A percentile compares a stretch with the other conserved stretches of the same genome.
Conservation (phyloP, 1,139 yeast genomes). For the Eremothecium cymbalariae region DNA sequence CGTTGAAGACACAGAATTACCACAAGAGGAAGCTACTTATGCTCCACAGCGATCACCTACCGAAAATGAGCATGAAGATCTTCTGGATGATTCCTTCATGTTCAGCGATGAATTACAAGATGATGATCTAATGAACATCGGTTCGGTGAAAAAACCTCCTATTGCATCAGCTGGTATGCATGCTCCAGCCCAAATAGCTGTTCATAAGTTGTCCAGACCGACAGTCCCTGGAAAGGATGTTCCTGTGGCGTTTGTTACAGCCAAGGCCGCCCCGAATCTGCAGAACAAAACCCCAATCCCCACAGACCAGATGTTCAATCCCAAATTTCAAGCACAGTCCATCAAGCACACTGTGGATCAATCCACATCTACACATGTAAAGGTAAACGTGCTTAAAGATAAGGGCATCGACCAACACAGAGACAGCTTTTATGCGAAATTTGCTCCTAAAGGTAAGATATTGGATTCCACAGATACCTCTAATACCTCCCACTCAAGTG, state of each 20-base stretch:
- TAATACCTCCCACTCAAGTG: background rate
- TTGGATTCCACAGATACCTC: constrained; percentile 10
- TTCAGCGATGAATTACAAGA: constrained; percentile 53
- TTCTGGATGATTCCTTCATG: constrained; percentile 56
- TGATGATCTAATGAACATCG: constrained; percentile 25
- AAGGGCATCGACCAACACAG: constrained; percentile 21
- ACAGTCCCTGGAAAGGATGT: constrained; percentile 2
- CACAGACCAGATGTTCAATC: constrained; percentile 26
- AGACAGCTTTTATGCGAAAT: constrained; percentile 23
- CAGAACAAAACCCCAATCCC: constrained; percentile 23
- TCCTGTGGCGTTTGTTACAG: constrained; percentile 28
- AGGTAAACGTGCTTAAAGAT: constrained; percentile 22
- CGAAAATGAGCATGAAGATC: constrained; percentile 32
- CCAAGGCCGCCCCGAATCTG: constrained; percentile 27
- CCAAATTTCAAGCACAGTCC: constrained; percentile 30
- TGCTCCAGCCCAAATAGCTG: background rate
- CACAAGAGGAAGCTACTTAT: constrained; percentile 11
- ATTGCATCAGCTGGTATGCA: background rate
- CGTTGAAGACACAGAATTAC: constrained; percentile 11
- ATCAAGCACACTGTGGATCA: constrained; percentile 31
- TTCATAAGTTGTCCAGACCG: background rate
- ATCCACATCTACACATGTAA: constrained; percentile 28
- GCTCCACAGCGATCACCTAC: constrained; percentile 8
- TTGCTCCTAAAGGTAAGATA: constrained; percentile 30
- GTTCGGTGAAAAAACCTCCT: background rate